A percentile compares a stretch with the other conserved stretches of the same genome.
These are phyloP conservation scores for Cydonia oblonga DNA, from an alignment of 331 rosid species.

Conservation along the genomic window DNA sequence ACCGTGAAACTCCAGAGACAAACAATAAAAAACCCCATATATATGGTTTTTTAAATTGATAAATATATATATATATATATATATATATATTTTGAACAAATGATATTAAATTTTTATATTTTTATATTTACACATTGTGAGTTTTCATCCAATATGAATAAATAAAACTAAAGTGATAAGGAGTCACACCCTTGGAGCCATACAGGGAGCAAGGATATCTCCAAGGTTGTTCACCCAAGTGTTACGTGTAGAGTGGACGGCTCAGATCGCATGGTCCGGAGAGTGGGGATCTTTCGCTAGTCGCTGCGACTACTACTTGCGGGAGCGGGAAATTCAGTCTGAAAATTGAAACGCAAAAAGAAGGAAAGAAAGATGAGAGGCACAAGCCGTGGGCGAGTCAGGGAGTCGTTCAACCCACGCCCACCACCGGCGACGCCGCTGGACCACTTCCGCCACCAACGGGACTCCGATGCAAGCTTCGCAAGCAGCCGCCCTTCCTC, in stretches of 20 bases:
- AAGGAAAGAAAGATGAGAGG: slow-evolving; percentile 38
- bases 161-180: no score
- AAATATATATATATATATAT: no score
- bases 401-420: slow-evolving; percentile 37
- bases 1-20: no score
- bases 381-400: slow-evolving; percentile 38
- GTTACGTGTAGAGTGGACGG: neutral
- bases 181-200: no score
- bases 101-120: no score
- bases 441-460: slow-evolving; percentile 13
- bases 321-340: neutral
- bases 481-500: slow-evolving; percentile 85
- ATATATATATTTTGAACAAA: no score
- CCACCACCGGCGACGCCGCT: slow-evolving; percentile 34
- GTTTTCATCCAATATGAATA: no score
- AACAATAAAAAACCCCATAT: no score
- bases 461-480: slow-evolving; percentile 85
- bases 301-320: neutral
- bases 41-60: no score
- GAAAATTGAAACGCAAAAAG: neutral
- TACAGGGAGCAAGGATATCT: no score
- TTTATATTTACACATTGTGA: no score
- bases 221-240: no score
- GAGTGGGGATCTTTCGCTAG: neutral
- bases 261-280: neutral